A percentile compares a stretch with the other conserved stretches of the same genome.
Conservation (phyloP, 2,329 filamentous ascomycete species). For the Aspergillus uvarum region DNA sequence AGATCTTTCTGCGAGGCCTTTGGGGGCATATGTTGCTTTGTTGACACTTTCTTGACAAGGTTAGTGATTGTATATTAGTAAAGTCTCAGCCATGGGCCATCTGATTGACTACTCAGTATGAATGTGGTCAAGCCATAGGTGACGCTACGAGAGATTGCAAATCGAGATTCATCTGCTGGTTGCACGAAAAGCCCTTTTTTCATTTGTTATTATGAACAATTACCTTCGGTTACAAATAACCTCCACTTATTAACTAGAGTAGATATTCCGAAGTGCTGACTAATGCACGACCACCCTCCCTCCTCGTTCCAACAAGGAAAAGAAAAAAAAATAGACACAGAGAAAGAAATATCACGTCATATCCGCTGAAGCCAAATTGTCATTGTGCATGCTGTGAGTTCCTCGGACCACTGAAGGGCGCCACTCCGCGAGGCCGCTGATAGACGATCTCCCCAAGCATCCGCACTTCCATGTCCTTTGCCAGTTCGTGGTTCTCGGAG, state of each 20-base stretch:
- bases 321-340: background rate
- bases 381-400: background rate
- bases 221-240: background rate
- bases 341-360: background rate
- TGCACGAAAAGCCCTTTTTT: too few species aligned
- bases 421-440: background rate
- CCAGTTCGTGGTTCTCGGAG: slow-evolving; percentile 20
- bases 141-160: too few species aligned
- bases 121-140: too few species aligned
- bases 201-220: background rate
- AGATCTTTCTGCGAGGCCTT: too few species aligned
- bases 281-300: background rate
- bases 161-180: too few species aligned
- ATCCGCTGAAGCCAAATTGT: background rate
- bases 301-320: background rate
- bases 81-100: too few species aligned
- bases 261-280: background rate
- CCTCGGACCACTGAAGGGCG: background rate
- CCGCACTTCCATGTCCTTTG: slow-evolving; percentile 17
- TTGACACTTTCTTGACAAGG: too few species aligned
- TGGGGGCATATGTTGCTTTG: too few species aligned
- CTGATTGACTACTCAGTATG: too few species aligned
- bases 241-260: background rate
- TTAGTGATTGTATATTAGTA: too few species aligned
- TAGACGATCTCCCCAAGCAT: slow-evolving; percentile 10